A percentile compares a stretch with the other conserved stretches of the same genome.
These are phyloP conservation scores for Warburgia ugandensis DNA, from an alignment of 164 flowering plant genomes.

Conservation along the genomic window DNA sequence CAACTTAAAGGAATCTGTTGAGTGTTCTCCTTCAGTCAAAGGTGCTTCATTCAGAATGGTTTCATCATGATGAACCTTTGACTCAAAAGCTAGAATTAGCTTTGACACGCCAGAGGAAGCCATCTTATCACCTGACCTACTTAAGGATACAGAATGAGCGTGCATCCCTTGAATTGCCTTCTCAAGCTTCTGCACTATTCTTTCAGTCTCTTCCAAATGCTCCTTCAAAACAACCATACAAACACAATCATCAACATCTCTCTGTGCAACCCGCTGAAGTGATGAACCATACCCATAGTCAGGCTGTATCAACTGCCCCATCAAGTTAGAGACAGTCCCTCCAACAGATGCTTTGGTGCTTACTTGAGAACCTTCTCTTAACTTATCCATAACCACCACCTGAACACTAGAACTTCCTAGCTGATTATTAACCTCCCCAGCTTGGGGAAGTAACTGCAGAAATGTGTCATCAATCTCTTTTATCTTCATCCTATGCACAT, in stretches of 20 bases:
- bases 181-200: constrained; percentile 50
- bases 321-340: constrained; percentile 7
- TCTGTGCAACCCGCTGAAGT: constrained; percentile 13
- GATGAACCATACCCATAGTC: constrained; percentile 11
- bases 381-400: constrained; percentile 4
- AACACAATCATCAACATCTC: constrained; percentile 28
- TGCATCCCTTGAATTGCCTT: constrained; percentile 52
- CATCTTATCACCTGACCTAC: constrained; percentile 31
- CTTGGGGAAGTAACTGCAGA: constrained; percentile 11
- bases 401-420: constrained; percentile 14
- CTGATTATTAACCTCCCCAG: constrained; percentile 17
- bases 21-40: constrained; percentile 21
- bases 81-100: constrained; percentile 85
- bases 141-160: constrained; percentile 35
- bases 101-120: constrained; percentile 54
- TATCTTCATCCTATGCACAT: constrained; percentile 30
- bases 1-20: constrained; percentile 29
- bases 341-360: constrained; percentile 5
- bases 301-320: constrained; percentile 14
- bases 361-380: constrained; percentile 14
- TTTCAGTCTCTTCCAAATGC: constrained; percentile 49
- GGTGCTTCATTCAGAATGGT: constrained; percentile 25
- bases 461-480: constrained; percentile 25
- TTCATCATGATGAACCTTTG: constrained; percentile 56
- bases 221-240: constrained; percentile 29